Percentiles rank a stretch among this genome's conserved stretches.
Conservation (phyloP, 192 early-diverging fungal genomes). For the Coemansia sp. region DNA sequence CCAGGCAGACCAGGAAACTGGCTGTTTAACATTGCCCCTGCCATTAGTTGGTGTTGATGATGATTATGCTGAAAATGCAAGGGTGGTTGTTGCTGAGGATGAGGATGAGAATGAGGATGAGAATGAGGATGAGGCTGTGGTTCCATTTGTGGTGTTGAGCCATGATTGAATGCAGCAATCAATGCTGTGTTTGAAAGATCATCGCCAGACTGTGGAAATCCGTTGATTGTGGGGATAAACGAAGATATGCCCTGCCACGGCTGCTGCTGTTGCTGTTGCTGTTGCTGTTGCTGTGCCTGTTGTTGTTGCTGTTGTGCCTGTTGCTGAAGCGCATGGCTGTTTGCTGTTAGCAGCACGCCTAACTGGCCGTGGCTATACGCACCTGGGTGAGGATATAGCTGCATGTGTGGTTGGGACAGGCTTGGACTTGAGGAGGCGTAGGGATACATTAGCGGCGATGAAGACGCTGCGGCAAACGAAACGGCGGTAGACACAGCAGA, state of each 20-base stretch:
- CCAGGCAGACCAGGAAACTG: background rate
- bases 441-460: background rate
- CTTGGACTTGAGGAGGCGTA: background rate
- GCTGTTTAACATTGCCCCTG: background rate
- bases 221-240: background rate
- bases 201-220: background rate
- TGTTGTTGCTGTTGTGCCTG: background rate
- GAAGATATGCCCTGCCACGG: slow-evolving; percentile 8
- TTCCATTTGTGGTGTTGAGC: background rate
- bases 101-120: background rate
- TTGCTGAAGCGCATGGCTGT: background rate
- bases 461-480: background rate
- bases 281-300: slow-evolving; percentile 3
- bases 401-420: background rate
- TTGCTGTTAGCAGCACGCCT: background rate
- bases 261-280: background rate
- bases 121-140: background rate
- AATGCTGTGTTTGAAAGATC: background rate
- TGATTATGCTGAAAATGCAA: background rate
- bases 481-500: background rate
- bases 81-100: background rate
- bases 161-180: background rate
- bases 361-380: background rate
- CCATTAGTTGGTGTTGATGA: background rate
- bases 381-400: background rate